Conservation (phyloP, 176 grass and related monocot genomes). For the Sorghum bicolor region Sorghum_bicolor_NCBIv3 NC_012870.2:8756001-8756500, state of each 20-base stretch:
- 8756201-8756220: constrained; percentile 74
- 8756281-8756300: background rate
- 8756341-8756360: background rate
- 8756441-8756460: constrained; percentile 74
- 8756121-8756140: constrained; percentile 7
- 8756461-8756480: constrained; percentile 62
- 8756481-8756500: constrained; percentile 96
- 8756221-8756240: constrained; percentile 85
- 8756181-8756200: constrained; percentile 80
- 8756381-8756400: background rate
- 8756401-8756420: background rate
- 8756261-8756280: constrained; percentile 95
- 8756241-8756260: constrained; percentile 85
- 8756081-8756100: constrained; percentile 81
- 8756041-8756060: constrained; percentile 79
- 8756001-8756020: constrained; percentile 77
- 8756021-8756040: constrained; percentile 97
- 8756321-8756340: background rate
- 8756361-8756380: background rate
- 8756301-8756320: background rate
- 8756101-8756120: constrained; percentile 52
- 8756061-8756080: constrained; percentile 97
- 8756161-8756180: constrained; percentile 36
- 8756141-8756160: constrained; percentile 15
- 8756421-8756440: constrained; percentile 76